Conservation (phyloP, 352 stramenopile species). For the Vaucheria bursata region DNA sequence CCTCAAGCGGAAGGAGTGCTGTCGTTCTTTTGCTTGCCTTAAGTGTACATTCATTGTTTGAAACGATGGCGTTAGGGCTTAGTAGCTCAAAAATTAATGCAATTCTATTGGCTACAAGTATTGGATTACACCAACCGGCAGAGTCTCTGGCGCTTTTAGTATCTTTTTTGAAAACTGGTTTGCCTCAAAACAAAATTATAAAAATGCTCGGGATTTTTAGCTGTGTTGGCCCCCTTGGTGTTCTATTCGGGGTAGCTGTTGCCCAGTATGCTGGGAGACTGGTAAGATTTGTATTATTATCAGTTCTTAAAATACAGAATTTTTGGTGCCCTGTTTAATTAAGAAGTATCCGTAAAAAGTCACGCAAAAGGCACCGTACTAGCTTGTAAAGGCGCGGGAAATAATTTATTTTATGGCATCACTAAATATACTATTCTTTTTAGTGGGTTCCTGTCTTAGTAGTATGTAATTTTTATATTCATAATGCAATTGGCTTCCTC, state of each 20-base stretch:
- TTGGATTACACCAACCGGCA: conserved; percentile 67
- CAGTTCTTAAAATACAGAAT: too few relatives aligned
- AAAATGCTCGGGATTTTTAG: conserved; percentile 64
- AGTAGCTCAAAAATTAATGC: conserved; percentile 60
- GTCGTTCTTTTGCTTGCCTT: conserved; percentile 68
- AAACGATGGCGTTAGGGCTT: conserved; percentile 69
- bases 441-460: too few relatives aligned
- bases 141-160: conserved; percentile 72
- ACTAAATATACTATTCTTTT: too few relatives aligned
- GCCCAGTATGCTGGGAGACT: conserved; percentile 56
- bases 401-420: too few relatives aligned
- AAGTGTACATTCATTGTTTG: conserved; percentile 67
- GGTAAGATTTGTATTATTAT: too few relatives aligned
- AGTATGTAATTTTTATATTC: too few relatives aligned
- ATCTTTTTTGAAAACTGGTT: conserved; percentile 69
- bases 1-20: conserved; percentile 51
- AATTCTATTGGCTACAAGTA: conserved; percentile 63
- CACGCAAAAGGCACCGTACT: too few relatives aligned
- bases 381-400: too few relatives aligned
- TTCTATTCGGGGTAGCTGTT: conserved; percentile 54
- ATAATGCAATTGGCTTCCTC: too few relatives aligned
- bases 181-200: conserved; percentile 61
- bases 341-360: too few relatives aligned
- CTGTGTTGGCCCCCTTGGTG: conserved; percentile 58
- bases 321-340: too few relatives aligned